These are phyloP conservation scores for Planoprotostelium fungivorum DNA, from an alignment of 78 protist species.

Conservation along the genomic window DNA sequence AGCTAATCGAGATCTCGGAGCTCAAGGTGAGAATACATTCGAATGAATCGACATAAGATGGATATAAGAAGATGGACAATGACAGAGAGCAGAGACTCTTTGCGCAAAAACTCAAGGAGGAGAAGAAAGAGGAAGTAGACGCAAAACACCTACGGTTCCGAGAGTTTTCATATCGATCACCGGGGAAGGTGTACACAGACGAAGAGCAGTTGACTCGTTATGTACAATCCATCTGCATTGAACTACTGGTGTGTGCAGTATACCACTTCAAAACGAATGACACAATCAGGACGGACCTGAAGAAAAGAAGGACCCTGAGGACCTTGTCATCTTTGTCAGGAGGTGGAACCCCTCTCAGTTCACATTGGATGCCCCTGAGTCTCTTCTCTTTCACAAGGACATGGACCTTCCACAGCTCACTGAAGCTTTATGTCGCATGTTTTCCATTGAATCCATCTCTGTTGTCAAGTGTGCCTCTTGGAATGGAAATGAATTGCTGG, in stretches of 20 bases:
- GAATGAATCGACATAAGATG: too few relatives aligned
- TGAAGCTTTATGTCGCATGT: neutral
- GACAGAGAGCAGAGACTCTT: neutral
- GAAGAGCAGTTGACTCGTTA: neutral
- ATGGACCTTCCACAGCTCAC: neutral
- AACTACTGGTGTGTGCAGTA: neutral
- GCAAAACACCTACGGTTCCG: neutral
- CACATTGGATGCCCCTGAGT: neutral
- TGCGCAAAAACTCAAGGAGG: neutral
- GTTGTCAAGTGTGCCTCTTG: neutral
- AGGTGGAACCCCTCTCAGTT: neutral
- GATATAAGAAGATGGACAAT: too few relatives aligned
- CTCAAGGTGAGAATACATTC: neutral
- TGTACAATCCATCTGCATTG: neutral
- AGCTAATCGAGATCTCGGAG: neutral
- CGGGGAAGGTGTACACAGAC: neutral
- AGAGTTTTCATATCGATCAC: neutral
- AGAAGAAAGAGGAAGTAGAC: neutral
- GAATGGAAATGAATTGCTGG: neutral
- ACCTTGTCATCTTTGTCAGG: neutral
- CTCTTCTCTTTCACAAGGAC: neutral
- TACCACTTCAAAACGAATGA: neutral
- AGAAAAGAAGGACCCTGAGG: neutral
- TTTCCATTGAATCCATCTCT: neutral
- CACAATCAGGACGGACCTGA: neutral